Base-by-base conservation (phyloP, 495 filamentous ascomycete genomes). In the Hyaloscypha finlandica region DNA sequence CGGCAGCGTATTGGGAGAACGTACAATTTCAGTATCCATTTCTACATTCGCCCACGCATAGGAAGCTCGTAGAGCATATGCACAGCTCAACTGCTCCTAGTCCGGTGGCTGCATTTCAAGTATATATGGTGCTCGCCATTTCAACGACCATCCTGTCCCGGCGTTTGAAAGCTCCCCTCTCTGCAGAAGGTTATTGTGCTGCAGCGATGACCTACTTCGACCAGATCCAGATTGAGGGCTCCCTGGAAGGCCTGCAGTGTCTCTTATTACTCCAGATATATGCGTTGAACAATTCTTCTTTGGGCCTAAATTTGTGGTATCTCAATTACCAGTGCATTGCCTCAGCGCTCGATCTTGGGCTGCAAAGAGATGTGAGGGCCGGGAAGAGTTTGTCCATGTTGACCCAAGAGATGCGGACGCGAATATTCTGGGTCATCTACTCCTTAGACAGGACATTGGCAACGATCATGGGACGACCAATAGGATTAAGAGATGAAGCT, bases 381-480 rank as follows among this genome's bases (percentile, higher is more conserved):
- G 16, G 65, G 72, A 16, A 69, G 71, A 70, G 65, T 3, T 79
- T 82, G 3, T 79, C 79, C 0, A 68, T 79, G 2, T 64, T 82
- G 19, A 75, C 80, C 25, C 80, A 81, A 52, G 81, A 83, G 59
- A 80, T 83, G 79, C 68, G 81, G 51, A 82, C 80, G 2, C 73
- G 80, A 6, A 75, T 82, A 4, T 83, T 83, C 60, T 82, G 81
- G 81, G 79, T 80, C 0, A 77, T 77, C 0, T 83, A 82, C 54
- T 80, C 68, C 9, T 74, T 83, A 20, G 80, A 83, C 63, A 76
- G 81, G 19, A 79, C 77, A 1, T 66, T 83, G 56, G 77, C 78
- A 20, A 82, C 80, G 0, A 80, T 82, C 77, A 81, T 83, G 79
- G 81, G 81, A 0, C 70, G 81, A 22, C 80, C 81, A 12, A 80